Conservation (phyloP, 306 rosid species). For the Corylus americana region DNA sequence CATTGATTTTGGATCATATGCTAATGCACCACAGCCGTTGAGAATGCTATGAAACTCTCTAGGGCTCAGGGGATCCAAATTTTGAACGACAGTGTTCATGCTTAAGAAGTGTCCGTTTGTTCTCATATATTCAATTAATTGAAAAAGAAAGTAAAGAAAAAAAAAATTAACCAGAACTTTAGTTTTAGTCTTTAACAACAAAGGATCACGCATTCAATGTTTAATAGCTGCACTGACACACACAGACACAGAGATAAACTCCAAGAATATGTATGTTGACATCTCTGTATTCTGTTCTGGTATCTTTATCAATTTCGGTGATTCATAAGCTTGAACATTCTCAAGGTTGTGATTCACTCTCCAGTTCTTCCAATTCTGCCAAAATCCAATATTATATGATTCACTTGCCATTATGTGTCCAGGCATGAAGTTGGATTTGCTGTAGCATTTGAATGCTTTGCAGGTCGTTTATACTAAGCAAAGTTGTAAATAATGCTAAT, state of each 20-base stretch:
- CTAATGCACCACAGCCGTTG: neutral
- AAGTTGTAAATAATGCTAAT: slow-evolving; percentile 12
- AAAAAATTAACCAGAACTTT: neutral
- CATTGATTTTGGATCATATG: neutral
- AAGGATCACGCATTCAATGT: neutral
- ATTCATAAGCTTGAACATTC: neutral
- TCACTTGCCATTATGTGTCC: neutral
- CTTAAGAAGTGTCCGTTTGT: neutral
- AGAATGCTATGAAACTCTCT: neutral
- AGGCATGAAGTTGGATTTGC: neutral
- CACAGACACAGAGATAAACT: neutral
- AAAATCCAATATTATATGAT: neutral
- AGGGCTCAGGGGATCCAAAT: neutral
- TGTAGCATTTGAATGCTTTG: slow-evolving; percentile 8
- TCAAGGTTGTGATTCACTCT: neutral
- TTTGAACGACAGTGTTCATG: neutral
- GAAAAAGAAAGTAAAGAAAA: neutral
- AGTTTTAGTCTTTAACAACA: neutral
- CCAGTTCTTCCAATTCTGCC: neutral
- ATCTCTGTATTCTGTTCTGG: neutral
- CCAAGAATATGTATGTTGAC: neutral
- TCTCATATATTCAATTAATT: neutral
- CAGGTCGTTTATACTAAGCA: slow-evolving; percentile 4
- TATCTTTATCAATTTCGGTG: neutral
- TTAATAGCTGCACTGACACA: neutral